Evolutionary conservation across 1,284 basidiomycete species (phyloP).

Genomic region (Ganoderma meredithae): DNA sequence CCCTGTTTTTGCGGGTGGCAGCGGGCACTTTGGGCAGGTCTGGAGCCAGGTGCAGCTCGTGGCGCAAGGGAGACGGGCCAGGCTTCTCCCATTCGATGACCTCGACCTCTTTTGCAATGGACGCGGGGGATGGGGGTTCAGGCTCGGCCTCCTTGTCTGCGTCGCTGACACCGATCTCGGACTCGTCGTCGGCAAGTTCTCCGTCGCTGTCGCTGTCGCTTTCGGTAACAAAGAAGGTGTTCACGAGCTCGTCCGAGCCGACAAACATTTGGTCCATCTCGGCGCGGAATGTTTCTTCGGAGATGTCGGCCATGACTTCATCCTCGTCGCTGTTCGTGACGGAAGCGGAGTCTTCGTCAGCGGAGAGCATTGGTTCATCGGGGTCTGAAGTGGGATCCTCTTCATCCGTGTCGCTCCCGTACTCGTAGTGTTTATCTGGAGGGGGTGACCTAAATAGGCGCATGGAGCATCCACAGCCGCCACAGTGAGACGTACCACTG

Average conservation of each 20-base stretch:
- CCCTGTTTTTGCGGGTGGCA: neutral
- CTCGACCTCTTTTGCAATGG: neutral
- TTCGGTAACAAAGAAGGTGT: neutral
- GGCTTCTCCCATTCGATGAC: slow-evolving; percentile 1
- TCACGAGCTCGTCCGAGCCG: neutral
- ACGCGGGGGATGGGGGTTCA: no score
- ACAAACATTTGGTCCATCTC: slow-evolving; percentile 3
- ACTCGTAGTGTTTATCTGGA: neutral
- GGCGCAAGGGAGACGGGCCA: slow-evolving; percentile 6
- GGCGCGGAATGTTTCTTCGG: slow-evolving; percentile 7
- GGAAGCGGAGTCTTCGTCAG: neutral
- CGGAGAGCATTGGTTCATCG: neutral
- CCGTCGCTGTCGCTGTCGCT: neutral
- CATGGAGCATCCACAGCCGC: neutral
- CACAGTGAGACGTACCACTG: neutral
- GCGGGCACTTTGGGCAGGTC: neutral
- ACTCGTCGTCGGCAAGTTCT: neutral
- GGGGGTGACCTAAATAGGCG: neutral
- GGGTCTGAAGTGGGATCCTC: neutral
- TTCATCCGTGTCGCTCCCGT: slow-evolving; percentile 6
- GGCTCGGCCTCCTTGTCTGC: neutral
- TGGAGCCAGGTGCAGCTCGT: neutral
- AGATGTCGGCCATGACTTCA: neutral
- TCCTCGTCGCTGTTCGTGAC: neutral
- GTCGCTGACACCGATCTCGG: neutral